Percentiles rank a stretch among this genome's conserved stretches.
Evolutionary conservation across 805 yeast species (phyloP).

Genomic region (Candida dendrica): DNA sequence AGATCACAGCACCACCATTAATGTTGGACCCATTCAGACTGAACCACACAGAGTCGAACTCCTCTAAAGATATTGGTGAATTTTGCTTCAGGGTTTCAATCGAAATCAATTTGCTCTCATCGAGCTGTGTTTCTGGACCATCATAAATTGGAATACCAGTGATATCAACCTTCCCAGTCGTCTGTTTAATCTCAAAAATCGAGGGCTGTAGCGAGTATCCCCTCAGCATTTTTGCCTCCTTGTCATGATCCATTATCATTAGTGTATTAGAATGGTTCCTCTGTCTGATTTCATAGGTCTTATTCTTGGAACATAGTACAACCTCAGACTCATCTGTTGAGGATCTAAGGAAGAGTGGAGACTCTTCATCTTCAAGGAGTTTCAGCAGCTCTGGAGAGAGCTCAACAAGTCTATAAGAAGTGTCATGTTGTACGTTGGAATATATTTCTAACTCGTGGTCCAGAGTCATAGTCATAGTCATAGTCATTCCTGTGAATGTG

Average conservation of each 20-base stretch:
- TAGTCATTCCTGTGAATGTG: too few species aligned
- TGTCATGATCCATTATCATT: constrained; percentile 34
- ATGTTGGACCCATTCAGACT: constrained; percentile 47
- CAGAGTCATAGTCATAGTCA: background rate
- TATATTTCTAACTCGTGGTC: constrained; percentile 17
- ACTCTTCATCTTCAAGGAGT: constrained; percentile 23
- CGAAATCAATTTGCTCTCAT: constrained; percentile 3
- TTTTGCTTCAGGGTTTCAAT: constrained; percentile 28
- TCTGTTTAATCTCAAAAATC: constrained; percentile 30
- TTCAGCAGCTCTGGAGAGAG: constrained; percentile 41
- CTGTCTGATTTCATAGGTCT: constrained; percentile 63
- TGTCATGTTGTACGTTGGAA: constrained; percentile 19
- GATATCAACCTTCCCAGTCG: constrained; percentile 25
- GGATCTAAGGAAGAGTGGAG: constrained; percentile 22
- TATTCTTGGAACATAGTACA: constrained; percentile 50
- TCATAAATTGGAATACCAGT: constrained; percentile 29
- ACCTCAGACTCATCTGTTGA: constrained; percentile 31
- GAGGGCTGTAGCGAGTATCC: constrained; percentile 26
- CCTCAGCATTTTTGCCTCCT: constrained; percentile 22
- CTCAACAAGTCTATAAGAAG: constrained; percentile 42
- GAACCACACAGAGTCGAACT: constrained; percentile 49
- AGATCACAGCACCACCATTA: constrained; percentile 33
- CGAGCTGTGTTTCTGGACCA: constrained; percentile 19
- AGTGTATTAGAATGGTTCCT: constrained; percentile 85
- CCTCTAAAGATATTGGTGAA: constrained; percentile 48